These are phyloP conservation scores for Saccharomycopsis amapae DNA, from an alignment of 805 yeast genomes.

Conservation along the genomic window DNA sequence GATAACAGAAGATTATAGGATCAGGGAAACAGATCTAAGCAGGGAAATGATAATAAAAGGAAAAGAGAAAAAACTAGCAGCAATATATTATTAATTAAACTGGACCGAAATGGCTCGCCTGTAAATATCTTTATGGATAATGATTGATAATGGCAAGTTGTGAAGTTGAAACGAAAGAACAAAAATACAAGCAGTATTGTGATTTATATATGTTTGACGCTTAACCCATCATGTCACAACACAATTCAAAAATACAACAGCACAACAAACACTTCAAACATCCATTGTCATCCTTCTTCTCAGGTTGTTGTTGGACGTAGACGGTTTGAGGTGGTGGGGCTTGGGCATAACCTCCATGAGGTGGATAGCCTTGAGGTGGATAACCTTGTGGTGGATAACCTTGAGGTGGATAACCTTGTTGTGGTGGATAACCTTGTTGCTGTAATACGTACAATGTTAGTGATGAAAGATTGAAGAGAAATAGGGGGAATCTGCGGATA, in stretches of 20 bases:
- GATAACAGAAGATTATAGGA: too few relatives aligned
- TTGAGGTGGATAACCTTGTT: slow-evolving; percentile 20
- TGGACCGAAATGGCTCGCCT: too few relatives aligned
- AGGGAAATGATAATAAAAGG: too few relatives aligned
- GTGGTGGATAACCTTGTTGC: slow-evolving; percentile 21
- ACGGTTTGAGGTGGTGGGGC: slow-evolving; percentile 19
- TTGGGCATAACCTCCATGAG: slow-evolving; percentile 15
- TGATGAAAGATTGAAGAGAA: slow-evolving; percentile 4
- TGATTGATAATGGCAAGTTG: too few relatives aligned
- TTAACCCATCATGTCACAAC: slow-evolving; percentile 22
- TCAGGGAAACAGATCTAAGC: too few relatives aligned
- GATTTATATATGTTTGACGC: too few relatives aligned
- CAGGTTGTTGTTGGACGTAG: slow-evolving; percentile 17
- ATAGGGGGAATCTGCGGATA: slow-evolving; percentile 3
- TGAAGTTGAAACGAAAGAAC: too few relatives aligned
- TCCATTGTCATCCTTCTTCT: slow-evolving; percentile 12
- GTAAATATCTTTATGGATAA: too few relatives aligned
- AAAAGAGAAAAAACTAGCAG: too few relatives aligned
- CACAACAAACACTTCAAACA: slow-evolving; percentile 22
- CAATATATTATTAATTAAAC: too few relatives aligned
- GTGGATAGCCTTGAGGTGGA: slow-evolving; percentile 17
- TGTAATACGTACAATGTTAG: too few relatives aligned
- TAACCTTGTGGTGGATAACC: slow-evolving; percentile 15
- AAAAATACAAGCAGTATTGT: too few relatives aligned
- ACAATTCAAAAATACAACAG: slow-evolving; percentile 21